Conservation (phyloP, 148 eudicot species). For the Vaccinium vitisidaea region DNA sequence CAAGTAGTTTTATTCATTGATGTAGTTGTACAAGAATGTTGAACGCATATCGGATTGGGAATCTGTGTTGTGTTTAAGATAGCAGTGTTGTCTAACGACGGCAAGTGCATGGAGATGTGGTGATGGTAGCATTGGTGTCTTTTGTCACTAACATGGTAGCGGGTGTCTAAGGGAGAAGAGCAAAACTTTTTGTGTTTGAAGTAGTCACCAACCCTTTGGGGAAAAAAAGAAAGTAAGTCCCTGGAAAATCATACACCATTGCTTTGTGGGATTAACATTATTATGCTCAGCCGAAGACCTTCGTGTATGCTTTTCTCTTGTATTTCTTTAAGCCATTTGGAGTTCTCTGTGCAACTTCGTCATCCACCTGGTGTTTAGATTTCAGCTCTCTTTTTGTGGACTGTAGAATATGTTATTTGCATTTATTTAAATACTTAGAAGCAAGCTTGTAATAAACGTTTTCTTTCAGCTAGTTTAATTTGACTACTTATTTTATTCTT, state of each 20-base stretch:
- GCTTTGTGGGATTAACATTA: neutral
- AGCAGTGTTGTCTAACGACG: neutral
- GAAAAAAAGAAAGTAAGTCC: no score
- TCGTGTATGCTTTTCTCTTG: neutral
- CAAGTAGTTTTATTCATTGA: neutral
- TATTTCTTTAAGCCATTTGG: neutral
- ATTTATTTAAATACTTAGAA: no score
- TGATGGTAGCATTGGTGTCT: neutral
- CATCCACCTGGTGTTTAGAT: neutral
- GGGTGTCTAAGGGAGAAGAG: neutral
- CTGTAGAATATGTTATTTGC: neutral
- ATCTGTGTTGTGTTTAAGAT: neutral
- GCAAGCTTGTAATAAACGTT: neutral
- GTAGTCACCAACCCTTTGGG: neutral
- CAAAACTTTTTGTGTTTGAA: neutral
- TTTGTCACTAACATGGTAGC: neutral
- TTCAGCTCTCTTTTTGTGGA: neutral
- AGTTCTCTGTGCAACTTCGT: neutral
- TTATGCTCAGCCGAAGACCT: neutral
- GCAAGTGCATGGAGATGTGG: neutral
- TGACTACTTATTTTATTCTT: conserved; percentile 17
- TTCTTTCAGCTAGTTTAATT: neutral
- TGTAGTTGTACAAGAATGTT: neutral
- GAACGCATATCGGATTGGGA: neutral
- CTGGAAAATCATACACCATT: neutral